Evolutionary conservation across 2,329 filamentous ascomycete genomes (phyloP), one percentile per base, ranked within the genome.

Genomic region (Claviceps spartinae): DNA sequence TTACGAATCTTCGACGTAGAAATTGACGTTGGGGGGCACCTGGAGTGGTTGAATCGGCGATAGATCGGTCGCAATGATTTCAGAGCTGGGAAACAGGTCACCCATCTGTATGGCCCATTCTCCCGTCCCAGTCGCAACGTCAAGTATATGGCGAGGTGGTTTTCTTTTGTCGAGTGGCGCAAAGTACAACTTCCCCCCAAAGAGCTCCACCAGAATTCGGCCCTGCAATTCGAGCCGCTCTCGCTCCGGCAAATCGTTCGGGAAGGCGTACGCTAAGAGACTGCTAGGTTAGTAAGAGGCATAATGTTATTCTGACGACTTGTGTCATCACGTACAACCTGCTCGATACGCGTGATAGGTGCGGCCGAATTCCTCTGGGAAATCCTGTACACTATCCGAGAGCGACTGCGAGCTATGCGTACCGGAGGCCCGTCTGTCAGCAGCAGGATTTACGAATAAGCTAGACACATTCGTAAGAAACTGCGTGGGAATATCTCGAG

Each of bases 21-120:
- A 90, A 55, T 81, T 78, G 14, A 88, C 82, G 56, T 90, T 90
- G 18, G 78, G 76, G 0, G 86, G 85, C 1, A 88, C 82, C 47
- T 77, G 71, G 4, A 69, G 68, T 2, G 82, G 81, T 60, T 86
- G 83, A 26, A 85, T 81, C 1, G 82, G 81, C 1, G 81, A 85
- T 5, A 86, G 70, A 59, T 86, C 83, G 8, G 78, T 83, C 36
- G 81, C 83, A 48, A 76, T 73, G 34, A 86, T 72, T 54, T 74
- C 66, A 11, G 82, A 69, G 4, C 73, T 61, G 13, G 82, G 82
- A 54, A 82, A 85, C 48, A 70, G 60, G 57, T 81, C 77, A 58
- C 79, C 81, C 69, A 87, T 77, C 59, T 84, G 78, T 53, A 86
- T 81, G 13, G 81, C 79, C 81, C 81, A 84, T 55, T 79, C 75